Evolutionary conservation across 495 filamentous ascomycete genomes (phyloP).

Genomic region (Aspergillus ostianus): DNA sequence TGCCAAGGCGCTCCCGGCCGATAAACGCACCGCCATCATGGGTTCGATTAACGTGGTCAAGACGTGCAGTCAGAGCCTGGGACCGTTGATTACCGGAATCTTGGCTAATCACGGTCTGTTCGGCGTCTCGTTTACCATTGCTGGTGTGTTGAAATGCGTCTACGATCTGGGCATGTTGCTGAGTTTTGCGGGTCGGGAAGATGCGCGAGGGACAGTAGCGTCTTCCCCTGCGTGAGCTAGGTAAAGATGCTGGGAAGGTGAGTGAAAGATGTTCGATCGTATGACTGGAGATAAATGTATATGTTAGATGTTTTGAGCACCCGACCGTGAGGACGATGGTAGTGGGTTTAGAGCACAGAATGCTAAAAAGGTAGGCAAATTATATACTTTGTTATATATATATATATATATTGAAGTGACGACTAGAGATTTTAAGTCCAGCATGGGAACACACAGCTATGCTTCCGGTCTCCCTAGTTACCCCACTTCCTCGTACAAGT

Average conservation of each 20-base stretch:
- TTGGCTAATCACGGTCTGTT: conserved; percentile 60
- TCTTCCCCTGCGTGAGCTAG: not conserved
- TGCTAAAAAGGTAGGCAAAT: not conserved
- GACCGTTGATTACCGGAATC: conserved; percentile 68
- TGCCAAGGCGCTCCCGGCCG: conserved; percentile 64
- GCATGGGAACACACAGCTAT: not conserved
- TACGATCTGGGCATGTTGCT: conserved; percentile 74
- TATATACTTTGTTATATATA: not conserved
- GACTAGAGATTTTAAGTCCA: not conserved
- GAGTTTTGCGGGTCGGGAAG: conserved; percentile 56
- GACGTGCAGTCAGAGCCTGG: conserved; percentile 59
- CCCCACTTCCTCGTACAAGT: not conserved
- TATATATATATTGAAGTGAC: not conserved
- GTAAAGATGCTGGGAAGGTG: not conserved
- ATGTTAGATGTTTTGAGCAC: not conserved
- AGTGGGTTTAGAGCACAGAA: not conserved
- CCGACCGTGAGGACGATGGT: not conserved
- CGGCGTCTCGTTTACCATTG: conserved; percentile 69
- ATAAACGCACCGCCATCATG: conserved; percentile 79
- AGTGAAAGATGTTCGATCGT: not conserved
- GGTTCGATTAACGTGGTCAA: conserved; percentile 68
- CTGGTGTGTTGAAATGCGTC: conserved; percentile 63
- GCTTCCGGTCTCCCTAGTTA: not conserved
- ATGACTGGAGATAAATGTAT: not conserved
- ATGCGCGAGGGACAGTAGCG: not conserved